Evolutionary conservation across 2,329 filamentous ascomycete species (phyloP).

Genomic region (Stagonosporopsis cucurbitacearum): DNA sequence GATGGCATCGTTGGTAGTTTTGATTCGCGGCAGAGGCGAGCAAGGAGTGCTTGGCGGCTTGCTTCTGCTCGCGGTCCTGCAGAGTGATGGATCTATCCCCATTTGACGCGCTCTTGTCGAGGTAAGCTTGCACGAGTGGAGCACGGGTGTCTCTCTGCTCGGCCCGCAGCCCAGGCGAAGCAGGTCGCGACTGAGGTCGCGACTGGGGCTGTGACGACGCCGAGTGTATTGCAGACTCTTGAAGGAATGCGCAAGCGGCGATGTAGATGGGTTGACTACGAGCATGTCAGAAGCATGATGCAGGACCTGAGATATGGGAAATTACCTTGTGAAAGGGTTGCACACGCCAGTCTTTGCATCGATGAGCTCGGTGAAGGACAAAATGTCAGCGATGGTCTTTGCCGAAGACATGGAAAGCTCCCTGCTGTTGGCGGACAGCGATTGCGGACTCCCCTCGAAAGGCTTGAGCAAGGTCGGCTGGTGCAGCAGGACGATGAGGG

Average conservation of each 20-base stretch:
- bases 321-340: conserved; percentile 75
- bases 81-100: conserved; percentile 20
- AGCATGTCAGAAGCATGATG: conserved; percentile 18
- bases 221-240: conserved; percentile 77
- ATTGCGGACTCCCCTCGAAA: conserved; percentile 72
- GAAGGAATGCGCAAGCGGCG: conserved; percentile 85
- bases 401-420: conserved; percentile 86
- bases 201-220: conserved; percentile 68
- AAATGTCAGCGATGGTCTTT: conserved; percentile 88
- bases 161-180: conserved; percentile 3
- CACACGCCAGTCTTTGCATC: conserved; percentile 86
- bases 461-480: conserved; percentile 83
- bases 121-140: conserved; percentile 2
- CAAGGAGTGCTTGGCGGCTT: conserved; percentile 71
- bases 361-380: conserved; percentile 84
- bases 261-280: conserved; percentile 86
- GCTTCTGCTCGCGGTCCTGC: conserved; percentile 48
- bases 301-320: background rate
- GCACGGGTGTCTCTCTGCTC: conserved; percentile 8
- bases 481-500: conserved; percentile 82
- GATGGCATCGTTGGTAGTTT: conserved; percentile 87
- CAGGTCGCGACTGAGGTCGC: conserved; percentile 51
- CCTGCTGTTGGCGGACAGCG: conserved; percentile 79
- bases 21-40: conserved; percentile 82
- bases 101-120: conserved; percentile 16